Evolutionary conservation across 352 stramenopile genomes (phyloP), one percentile per base, ranked within the genome.

Genomic region (Globisporangium orthogonon): DNA sequence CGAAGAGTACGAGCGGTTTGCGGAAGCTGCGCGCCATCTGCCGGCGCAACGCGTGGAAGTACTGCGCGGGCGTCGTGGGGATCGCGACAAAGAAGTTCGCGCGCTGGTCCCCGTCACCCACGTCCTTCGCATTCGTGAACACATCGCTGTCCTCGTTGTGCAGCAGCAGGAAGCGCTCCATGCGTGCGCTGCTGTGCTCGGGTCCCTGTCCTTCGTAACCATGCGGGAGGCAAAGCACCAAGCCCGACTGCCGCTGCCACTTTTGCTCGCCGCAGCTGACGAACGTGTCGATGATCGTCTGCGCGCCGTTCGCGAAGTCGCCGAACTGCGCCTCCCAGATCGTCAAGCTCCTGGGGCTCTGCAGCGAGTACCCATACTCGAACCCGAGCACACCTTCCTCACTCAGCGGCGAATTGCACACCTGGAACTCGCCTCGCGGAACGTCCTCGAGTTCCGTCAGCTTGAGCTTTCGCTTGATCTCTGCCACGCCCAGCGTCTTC

Each of bases 31-130:
- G 78, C 29, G 62, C 54, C n/a, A 89, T 73, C 64, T 95, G 85
- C 33, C 95, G 77, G 9, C 95, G 87, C 52, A 99, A 76, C 17
- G 84, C 90, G 65, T 98, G 95, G 69, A 99, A 99, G 65, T 98
- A 98, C 70, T 98, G 97, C 4, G 95, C 95, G 0, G 96, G 94
- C 0, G 87, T 96, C 30, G 82, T 93, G 31, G 80, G 78, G 52
- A 84, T 83, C 35, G 87, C 63, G 17, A 95, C 81, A 52, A 89
- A 78, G 45, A 93, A 71, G 63, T 96, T 96, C 4, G 70, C 70
- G 35, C 70, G 67, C 52, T 71, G 73, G 58, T 83, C 75, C 7
- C 73, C 77, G 28, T 74, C 71, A 31, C 62, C 56, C 2, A 2
- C 4, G 7, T 18, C 54, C 47, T 78, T 67, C 44, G 69, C 61